Percentiles rank a stretch among this genome's conserved stretches.
Conservation (phyloP, 768 basidiomycete genomes). For the Neoboletus subvelutipes region DNA sequence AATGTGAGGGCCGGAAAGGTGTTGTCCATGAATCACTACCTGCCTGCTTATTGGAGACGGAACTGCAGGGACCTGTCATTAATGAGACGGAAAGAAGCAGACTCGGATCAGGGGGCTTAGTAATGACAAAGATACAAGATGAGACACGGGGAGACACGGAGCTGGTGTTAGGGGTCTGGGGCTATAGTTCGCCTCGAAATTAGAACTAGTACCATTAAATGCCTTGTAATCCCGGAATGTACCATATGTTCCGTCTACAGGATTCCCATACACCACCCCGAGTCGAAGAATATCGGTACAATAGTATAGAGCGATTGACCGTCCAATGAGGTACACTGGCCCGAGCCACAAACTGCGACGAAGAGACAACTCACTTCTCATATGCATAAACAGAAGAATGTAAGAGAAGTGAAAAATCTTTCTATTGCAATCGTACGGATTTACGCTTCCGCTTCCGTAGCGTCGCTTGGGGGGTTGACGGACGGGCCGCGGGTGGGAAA, state of each 20-base stretch:
- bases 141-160: not conserved
- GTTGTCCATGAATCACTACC: not conserved
- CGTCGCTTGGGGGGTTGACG: conserved; percentile 10
- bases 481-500: not conserved
- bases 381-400: not conserved
- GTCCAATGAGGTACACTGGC: not conserved
- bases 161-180: not conserved
- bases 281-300: not conserved
- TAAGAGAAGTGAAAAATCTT: not conserved
- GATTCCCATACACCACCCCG: not conserved
- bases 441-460: conserved; percentile 26
- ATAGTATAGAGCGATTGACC: not conserved
- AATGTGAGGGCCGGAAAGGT: not conserved
- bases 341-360: not conserved
- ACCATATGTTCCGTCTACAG: not conserved
- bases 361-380: not conserved
- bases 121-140: not conserved
- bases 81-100: not conserved
- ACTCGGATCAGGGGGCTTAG: not conserved
- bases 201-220: no score
- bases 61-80: not conserved
- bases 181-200: no score
- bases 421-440: conserved; percentile 23
- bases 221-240: not conserved
- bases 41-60: not conserved